These are phyloP conservation scores for Colletotrichum somersetense DNA, from an alignment of 2,329 filamentous ascomycete genomes.

Conservation along the genomic window DNA sequence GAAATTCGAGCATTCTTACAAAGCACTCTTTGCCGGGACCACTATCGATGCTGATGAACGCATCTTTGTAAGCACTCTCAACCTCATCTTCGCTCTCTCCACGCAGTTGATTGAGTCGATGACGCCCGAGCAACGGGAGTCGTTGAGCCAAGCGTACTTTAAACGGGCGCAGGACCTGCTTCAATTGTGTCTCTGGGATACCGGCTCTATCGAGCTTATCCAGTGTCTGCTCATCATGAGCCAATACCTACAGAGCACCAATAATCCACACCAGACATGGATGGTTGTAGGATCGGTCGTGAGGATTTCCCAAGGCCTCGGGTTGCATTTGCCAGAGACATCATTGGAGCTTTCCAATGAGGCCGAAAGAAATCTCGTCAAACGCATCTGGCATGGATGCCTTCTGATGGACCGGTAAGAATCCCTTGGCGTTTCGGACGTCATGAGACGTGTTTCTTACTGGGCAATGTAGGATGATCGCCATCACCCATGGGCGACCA, in stretches of 20 bases:
- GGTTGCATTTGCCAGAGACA: slow-evolving; percentile 58
- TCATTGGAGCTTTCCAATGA: slow-evolving; percentile 39
- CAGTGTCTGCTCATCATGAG: slow-evolving; percentile 62
- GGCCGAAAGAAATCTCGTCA: slow-evolving; percentile 46
- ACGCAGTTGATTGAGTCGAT: slow-evolving; percentile 58
- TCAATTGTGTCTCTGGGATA: slow-evolving; percentile 57
- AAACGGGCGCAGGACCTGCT: slow-evolving; percentile 57
- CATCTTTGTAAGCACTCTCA: slow-evolving; percentile 59
- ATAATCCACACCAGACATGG: slow-evolving; percentile 62
- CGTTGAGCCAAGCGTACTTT: slow-evolving; percentile 57
- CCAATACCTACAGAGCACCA: slow-evolving; percentile 63
- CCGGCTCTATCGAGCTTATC: slow-evolving; percentile 57
- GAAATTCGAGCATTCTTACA: slow-evolving; percentile 55
- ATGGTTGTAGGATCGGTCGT: slow-evolving; percentile 61
- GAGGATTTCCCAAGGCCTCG: slow-evolving; percentile 60
- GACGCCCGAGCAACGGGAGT: slow-evolving; percentile 54
- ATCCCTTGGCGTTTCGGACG: fast-evolving
- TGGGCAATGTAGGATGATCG: slow-evolving; percentile 48
- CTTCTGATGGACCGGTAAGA: slow-evolving; percentile 55
- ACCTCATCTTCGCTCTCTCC: slow-evolving; percentile 61
- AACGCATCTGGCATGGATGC: slow-evolving; percentile 54
- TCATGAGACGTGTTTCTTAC: background rate
- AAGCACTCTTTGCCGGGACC: slow-evolving; percentile 56
- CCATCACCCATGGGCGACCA: slow-evolving; percentile 52
- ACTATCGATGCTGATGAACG: slow-evolving; percentile 54